phyloP scores from a whole-genome alignment of 106 monocot genomes.

The Dendrobium huoshanense region DNA sequence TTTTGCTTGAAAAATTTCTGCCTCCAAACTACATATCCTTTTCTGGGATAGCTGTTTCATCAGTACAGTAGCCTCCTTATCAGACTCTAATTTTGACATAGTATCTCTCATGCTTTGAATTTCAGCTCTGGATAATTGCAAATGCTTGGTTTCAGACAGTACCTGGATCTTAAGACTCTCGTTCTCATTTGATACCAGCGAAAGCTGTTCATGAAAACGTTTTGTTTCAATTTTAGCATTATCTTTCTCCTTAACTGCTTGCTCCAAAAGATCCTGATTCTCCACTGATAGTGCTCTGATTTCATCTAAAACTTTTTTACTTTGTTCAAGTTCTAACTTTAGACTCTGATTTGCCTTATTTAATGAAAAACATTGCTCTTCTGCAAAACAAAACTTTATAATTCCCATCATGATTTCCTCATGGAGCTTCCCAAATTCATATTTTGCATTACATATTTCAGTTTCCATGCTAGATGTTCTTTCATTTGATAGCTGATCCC shows the following conservation, averaged over 20 bases:
- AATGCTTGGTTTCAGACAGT: constrained; percentile 19
- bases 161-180: constrained; percentile 22
- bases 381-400: neutral
- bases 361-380: constrained; percentile 5
- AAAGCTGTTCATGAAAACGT: constrained; percentile 5
- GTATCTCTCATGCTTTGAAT: constrained; percentile 28
- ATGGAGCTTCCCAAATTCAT: constrained; percentile 21
- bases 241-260: neutral
- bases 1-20: constrained; percentile 24
- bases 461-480: constrained; percentile 33
- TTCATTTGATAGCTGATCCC: constrained; percentile 21
- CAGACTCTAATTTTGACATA: constrained; percentile 27
- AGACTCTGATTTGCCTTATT: neutral
- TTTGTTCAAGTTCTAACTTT: neutral
- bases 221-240: neutral
- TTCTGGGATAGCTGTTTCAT: constrained; percentile 21
- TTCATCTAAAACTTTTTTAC: neutral
- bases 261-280: constrained; percentile 3
- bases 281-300: neutral
- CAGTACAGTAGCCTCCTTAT: constrained; percentile 40
- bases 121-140: constrained; percentile 22
- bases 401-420: constrained; percentile 6
- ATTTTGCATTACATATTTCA: constrained; percentile 22
- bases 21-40: constrained; percentile 33
- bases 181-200: constrained; percentile 23